Evolutionary conservation across 2,329 filamentous ascomycete species (phyloP).

Genomic region (Capronia americana): DNA sequence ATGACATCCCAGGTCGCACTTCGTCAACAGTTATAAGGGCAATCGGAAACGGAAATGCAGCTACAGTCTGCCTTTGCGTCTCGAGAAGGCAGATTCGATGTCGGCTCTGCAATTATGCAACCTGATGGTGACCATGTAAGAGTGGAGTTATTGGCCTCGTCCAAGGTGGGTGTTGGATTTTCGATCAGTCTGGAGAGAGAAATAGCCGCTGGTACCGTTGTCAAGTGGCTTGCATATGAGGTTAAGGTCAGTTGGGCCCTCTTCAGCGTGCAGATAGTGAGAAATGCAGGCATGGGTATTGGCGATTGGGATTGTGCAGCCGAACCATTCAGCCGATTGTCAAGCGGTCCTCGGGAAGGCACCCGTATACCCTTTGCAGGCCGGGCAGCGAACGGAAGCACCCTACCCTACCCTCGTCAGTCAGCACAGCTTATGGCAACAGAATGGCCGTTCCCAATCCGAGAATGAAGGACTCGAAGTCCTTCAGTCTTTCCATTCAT

Average conservation of each 20-base stretch:
- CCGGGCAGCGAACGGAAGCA: slow-evolving; percentile 2
- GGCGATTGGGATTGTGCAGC: slow-evolving; percentile 18
- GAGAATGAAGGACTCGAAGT: background rate
- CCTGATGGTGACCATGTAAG: slow-evolving; percentile 24
- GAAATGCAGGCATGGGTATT: slow-evolving; percentile 10
- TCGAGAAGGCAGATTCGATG: slow-evolving; percentile 32
- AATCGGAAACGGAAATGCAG: slow-evolving; percentile 46
- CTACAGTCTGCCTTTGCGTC: slow-evolving; percentile 26
- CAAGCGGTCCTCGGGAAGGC: slow-evolving; percentile 8
- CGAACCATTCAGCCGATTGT: slow-evolving; percentile 11
- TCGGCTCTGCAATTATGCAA: slow-evolving; percentile 28
- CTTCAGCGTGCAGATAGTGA: slow-evolving; percentile 18
- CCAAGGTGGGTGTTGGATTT: slow-evolving; percentile 17
- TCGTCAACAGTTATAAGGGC: slow-evolving; percentile 63
- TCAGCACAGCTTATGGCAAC: slow-evolving; percentile 15
- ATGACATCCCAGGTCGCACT: slow-evolving; percentile 4
- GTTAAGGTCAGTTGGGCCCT: slow-evolving; percentile 18
- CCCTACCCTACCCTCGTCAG: slow-evolving; percentile 4
- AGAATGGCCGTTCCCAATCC: background rate
- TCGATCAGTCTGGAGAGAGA: slow-evolving; percentile 26
- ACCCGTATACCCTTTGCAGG: slow-evolving; percentile 6
- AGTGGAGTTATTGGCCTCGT: slow-evolving; percentile 24
- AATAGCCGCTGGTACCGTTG: slow-evolving; percentile 35
- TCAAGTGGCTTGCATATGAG: slow-evolving; percentile 30
- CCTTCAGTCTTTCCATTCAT: slow-evolving; percentile 1